Conservation (phyloP, 805 yeast species). For the Candida piceae region DNA sequence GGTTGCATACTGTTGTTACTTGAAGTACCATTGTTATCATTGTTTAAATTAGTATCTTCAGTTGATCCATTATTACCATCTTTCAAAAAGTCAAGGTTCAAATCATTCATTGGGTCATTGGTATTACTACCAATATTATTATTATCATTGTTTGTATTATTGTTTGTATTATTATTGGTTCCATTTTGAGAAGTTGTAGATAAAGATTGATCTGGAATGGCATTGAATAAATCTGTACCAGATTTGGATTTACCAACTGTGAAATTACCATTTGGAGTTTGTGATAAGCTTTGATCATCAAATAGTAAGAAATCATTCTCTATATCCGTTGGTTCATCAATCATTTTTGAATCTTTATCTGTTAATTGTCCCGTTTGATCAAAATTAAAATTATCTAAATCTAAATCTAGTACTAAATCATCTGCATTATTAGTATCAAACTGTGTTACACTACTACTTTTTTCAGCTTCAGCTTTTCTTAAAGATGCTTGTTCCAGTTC, state of each 20-base stretch:
- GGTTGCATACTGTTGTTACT: not conserved
- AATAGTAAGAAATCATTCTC: conserved; percentile 16
- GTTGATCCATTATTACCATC: not conserved
- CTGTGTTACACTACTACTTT: not conserved
- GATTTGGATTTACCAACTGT: no score
- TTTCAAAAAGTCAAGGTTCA: conserved; percentile 24
- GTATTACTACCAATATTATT: not conserved
- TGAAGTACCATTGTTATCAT: not conserved
- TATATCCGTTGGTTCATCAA: conserved; percentile 1
- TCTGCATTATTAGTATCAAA: conserved; percentile 12
- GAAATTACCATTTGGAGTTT: not conserved
- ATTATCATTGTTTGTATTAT: conserved; percentile 2
- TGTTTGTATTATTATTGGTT: conserved; percentile 3
- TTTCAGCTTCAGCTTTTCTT: conserved; percentile 1
- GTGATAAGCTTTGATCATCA: conserved; percentile 6
- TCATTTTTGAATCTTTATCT: conserved; percentile 1
- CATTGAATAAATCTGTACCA: no score
- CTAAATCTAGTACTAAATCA: conserved; percentile 25
- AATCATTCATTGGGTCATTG: conserved; percentile 13
- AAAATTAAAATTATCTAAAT: conserved; percentile 24
- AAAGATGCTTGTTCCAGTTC: conserved; percentile 5
- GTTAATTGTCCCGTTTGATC: conserved; percentile 8
- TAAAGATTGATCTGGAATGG: no score
- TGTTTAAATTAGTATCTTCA: not conserved
- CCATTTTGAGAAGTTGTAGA: conserved; percentile 1